These are phyloP conservation scores for Oryza meridionalis DNA, from an alignment of 176 grass and related monocot species.

Conservation along the genomic window DNA sequence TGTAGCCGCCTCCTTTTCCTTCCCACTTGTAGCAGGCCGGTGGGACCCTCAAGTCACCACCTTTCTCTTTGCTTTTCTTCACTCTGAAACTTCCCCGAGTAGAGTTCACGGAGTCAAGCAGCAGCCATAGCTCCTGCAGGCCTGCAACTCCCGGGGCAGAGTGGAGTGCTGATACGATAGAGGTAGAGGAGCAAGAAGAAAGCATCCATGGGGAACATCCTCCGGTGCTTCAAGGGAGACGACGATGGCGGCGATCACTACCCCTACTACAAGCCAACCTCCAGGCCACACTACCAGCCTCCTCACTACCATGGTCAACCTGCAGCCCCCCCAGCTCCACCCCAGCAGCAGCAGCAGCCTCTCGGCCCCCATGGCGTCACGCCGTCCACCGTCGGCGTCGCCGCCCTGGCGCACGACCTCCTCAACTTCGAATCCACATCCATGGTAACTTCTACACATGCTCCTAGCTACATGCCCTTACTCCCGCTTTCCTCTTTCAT, in stretches of 20 bases:
- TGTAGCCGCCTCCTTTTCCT: no score
- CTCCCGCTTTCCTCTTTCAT: no score
- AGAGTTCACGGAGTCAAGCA: no score
- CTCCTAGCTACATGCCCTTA: no score
- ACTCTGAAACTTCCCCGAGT: no score
- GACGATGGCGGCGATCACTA: neutral
- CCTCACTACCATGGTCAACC: neutral
- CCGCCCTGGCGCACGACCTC: constrained; percentile 31
- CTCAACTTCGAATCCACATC: constrained; percentile 35
- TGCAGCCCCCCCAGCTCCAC: neutral
- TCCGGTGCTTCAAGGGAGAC: constrained; percentile 15
- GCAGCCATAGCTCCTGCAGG: no score
- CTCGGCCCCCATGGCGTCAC: constrained; percentile 29
- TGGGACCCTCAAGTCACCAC: no score
- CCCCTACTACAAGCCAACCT: constrained; percentile 15
- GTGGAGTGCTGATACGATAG: no score
- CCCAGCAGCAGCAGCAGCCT: neutral
- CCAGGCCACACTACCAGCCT: neutral
- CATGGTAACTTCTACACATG: constrained; percentile 17
- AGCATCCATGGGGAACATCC: constrained; percentile 47
- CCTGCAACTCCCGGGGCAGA: no score
- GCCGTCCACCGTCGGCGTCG: neutral
- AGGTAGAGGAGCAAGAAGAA: neutral
- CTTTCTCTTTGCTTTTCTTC: no score
- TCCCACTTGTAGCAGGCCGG: no score